These are phyloP conservation scores for Serendipita sp. DNA, from an alignment of 768 basidiomycete species.

Conservation along the genomic window DNA sequence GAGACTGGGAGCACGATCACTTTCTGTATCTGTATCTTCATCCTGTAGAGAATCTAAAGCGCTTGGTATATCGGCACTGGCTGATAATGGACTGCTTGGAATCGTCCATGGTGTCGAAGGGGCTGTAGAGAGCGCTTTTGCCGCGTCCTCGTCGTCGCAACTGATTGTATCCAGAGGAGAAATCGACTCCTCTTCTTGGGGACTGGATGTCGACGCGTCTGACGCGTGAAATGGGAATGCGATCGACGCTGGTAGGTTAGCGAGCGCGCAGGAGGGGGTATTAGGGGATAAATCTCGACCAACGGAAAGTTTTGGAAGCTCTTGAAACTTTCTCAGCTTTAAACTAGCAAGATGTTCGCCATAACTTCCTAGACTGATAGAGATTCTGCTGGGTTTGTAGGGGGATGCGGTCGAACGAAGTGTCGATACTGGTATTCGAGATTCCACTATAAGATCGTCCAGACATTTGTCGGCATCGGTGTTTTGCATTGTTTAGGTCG, in stretches of 20 bases:
- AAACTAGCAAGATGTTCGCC: background rate
- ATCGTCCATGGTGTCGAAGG: background rate
- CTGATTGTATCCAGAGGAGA: background rate
- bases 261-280: background rate
- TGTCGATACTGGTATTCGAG: background rate
- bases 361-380: background rate
- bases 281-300: background rate
- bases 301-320: background rate
- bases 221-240: background rate
- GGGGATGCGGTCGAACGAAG: background rate
- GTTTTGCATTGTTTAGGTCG: background rate
- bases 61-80: background rate
- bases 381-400: background rate
- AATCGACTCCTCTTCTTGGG: background rate
- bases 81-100: slow-evolving; percentile 3
- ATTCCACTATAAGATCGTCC: background rate
- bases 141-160: background rate
- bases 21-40: background rate
- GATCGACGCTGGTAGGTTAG: background rate
- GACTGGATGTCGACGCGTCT: background rate
- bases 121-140: background rate
- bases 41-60: background rate
- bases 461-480: background rate
- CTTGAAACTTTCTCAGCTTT: background rate
- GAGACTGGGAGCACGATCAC: background rate